A percentile compares a stretch with the other conserved stretches of the same genome.
Evolutionary conservation across 1,284 basidiomycete species (phyloP).

Genomic region (Sporisorium scitamineum): DNA sequence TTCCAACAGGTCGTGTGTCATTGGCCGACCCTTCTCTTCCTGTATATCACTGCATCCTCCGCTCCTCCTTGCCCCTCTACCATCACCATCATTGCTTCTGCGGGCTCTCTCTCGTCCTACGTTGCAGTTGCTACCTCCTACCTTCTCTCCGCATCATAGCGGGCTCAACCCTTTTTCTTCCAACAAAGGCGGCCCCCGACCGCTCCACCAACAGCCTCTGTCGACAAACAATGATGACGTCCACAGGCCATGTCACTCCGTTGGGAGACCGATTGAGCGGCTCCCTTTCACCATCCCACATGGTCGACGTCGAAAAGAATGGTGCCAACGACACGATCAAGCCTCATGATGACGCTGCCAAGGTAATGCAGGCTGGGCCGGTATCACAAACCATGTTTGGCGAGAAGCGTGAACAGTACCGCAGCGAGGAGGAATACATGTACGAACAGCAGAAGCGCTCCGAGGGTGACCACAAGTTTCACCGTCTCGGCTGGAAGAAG

Average conservation of each 20-base stretch:
- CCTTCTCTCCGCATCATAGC: neutral
- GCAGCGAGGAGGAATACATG: conserved; percentile 57
- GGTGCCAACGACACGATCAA: conserved; percentile 23
- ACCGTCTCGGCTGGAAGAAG: conserved; percentile 59
- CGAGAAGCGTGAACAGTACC: conserved; percentile 52
- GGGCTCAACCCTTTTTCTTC: neutral
- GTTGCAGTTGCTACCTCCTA: neutral
- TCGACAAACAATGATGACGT: conserved; percentile 25
- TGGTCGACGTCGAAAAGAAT: conserved; percentile 40
- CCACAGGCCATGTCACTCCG: conserved; percentile 31
- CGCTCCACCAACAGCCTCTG: neutral
- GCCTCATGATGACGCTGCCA: conserved; percentile 14
- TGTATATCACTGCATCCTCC: neutral
- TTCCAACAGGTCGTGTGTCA: neutral
- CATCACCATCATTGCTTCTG: conserved; percentile 2
- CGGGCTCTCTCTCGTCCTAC: neutral
- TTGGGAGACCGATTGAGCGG: conserved; percentile 30
- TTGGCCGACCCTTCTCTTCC: neutral
- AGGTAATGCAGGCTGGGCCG: conserved; percentile 3
- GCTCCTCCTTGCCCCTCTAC: neutral
- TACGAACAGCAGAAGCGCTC: conserved; percentile 49
- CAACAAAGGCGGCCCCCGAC: neutral
- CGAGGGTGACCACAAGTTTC: conserved; percentile 55
- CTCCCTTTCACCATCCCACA: conserved; percentile 30
- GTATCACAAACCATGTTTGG: conserved; percentile 46